These are phyloP conservation scores for Geranomyces michiganensis DNA, from an alignment of 192 early-diverging fungal species.

Conservation along the genomic window DNA sequence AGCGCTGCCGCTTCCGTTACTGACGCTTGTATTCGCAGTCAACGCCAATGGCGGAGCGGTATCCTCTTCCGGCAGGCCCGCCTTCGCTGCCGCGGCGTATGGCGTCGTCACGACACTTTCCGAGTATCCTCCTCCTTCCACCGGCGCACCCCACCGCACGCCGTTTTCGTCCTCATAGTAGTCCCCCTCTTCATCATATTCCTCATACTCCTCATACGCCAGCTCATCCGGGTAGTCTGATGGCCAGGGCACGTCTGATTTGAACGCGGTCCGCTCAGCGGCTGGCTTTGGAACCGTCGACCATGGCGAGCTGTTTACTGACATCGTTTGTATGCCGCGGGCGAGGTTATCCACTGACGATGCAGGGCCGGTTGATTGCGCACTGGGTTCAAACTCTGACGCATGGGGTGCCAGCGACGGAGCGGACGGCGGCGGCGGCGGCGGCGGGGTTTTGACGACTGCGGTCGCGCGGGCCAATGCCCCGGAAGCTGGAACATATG, in stretches of 20 bases:
- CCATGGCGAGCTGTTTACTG: not conserved
- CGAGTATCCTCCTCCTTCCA: not conserved
- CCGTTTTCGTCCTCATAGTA: too few relatives aligned
- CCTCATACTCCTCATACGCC: not conserved
- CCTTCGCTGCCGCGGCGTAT: not conserved
- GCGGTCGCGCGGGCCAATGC: not conserved
- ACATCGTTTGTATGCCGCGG: not conserved
- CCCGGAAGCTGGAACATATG: not conserved
- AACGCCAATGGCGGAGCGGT: not conserved
- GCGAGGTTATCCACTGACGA: too few relatives aligned
- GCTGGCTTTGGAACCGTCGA: not conserved
- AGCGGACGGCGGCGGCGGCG: not conserved
- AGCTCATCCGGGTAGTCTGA: slow-evolving; percentile 5
- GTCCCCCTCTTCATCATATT: not conserved
- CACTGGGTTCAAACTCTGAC: too few relatives aligned
- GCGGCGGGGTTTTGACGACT: not conserved
- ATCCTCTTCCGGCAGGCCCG: not conserved
- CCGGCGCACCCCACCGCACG: not conserved
- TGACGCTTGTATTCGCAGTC: not conserved
- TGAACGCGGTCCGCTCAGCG: not conserved
- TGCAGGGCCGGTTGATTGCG: too few relatives aligned
- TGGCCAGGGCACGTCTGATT: slow-evolving; percentile 13
- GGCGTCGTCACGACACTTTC: not conserved
- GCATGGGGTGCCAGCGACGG: not conserved
- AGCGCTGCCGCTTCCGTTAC: not conserved